Percentiles rank a stretch among this genome's conserved stretches.
Conservation (phyloP, 805 yeast species). For the Cyberlindnera lachancei region DNA sequence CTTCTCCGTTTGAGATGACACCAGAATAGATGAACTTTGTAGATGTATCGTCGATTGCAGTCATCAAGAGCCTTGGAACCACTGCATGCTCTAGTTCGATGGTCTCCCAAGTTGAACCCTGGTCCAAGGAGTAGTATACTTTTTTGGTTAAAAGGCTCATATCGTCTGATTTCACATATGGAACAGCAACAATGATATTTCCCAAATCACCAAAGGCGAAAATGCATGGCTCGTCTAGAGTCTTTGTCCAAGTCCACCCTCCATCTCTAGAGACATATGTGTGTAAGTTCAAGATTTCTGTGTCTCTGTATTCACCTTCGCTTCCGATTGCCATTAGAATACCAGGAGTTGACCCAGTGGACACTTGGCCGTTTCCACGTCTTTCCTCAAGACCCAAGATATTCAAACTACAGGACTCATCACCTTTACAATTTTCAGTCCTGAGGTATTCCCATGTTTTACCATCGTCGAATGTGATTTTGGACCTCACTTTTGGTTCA, state of each 20-base stretch:
- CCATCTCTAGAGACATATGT: slow-evolving; percentile 74
- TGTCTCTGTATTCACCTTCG: slow-evolving; percentile 20
- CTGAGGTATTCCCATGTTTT: slow-evolving; percentile 26
- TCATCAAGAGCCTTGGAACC: slow-evolving; percentile 37
- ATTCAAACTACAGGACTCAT: slow-evolving; percentile 27
- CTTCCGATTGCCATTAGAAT: slow-evolving; percentile 36
- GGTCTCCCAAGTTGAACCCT: slow-evolving; percentile 58
- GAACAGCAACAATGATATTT: slow-evolving; percentile 55
- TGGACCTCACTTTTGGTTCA: slow-evolving; percentile 21
- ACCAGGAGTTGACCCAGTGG: slow-evolving; percentile 36
- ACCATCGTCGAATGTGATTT: slow-evolving; percentile 35
- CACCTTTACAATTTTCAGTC: slow-evolving; percentile 23
- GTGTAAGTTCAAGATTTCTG: slow-evolving; percentile 19
- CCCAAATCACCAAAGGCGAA: slow-evolving; percentile 75
- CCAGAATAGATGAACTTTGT: slow-evolving; percentile 53
- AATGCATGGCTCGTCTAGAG: slow-evolving; percentile 42
- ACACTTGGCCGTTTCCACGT: slow-evolving; percentile 22
- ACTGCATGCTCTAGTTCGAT: slow-evolving; percentile 38
- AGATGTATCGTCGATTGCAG: slow-evolving; percentile 69
- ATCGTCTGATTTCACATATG: slow-evolving; percentile 23
- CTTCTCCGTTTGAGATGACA: slow-evolving; percentile 8
- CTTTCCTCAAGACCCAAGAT: slow-evolving; percentile 27
- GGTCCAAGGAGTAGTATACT: slow-evolving; percentile 57
- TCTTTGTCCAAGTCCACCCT: slow-evolving; percentile 63
- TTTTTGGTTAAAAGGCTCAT: slow-evolving; percentile 23